Evolutionary conservation across 208 protist genomes (phyloP), one percentile per base, ranked within the genome.

Genomic region (Trypanosoma vivax): DNA sequence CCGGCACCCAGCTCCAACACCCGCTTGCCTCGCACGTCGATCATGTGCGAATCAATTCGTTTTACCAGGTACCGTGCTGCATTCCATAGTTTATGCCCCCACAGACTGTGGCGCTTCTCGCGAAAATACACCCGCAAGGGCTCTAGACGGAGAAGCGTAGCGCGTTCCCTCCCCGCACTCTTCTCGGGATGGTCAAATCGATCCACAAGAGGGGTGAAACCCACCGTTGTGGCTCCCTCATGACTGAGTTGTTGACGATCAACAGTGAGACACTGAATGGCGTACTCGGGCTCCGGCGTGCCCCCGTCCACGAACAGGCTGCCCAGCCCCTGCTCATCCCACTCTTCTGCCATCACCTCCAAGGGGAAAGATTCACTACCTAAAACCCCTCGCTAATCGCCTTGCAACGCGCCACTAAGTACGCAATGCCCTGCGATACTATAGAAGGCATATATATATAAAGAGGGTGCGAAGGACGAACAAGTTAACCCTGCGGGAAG

Each of bases 1-100:
- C 88, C 88, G 3, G 88, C 88, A 7, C 88, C 88, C 27, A 94
- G 79, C 68, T 94, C 83, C 30, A 94, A 70, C 38, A 94, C 83
- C 1, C 57, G 43, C 60, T 85, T 85, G 13, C 56, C 65, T n/a
- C 61, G 58, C 34, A 90, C 80, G 49, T 85, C 70, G 48, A 92
- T 90, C 27, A 71, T 50, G 2, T 64, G 56, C 46, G 73, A 60
- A 46, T 94, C 86, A 65, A 94, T 94, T 39, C 77, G 79, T 71
- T 94, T 94, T 10, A 77, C 70, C 21, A 94, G 43, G 56, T 94
- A 94, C 73, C 88, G 88, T 11, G 86, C 86, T 0, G 86, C 86
- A 43, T 94, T 94, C 83, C 86, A 94, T 27, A 94, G 56, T 28
- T 69, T 73, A 54, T 94, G 86, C 9, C 86, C 86, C 83, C 86